Evolutionary conservation across 2,329 filamentous ascomycete species (phyloP).

Genomic region (Geosmithia putterillii): DNA sequence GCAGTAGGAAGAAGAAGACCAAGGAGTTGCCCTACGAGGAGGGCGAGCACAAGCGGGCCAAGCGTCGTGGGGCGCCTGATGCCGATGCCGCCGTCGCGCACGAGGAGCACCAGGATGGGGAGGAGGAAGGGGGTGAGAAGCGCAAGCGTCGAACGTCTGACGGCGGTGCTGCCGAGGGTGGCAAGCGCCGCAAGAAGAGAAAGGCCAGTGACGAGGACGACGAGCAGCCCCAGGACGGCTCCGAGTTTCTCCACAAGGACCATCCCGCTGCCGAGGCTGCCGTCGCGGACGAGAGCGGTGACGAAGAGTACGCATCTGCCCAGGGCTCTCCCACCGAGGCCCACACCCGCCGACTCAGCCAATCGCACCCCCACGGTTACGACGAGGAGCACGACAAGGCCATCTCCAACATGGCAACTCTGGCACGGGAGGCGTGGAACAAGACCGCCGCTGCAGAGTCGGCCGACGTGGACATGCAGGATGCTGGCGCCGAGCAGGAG

Average conservation of each 20-base stretch:
- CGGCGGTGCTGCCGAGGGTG: constrained; percentile 2
- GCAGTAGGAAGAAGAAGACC: constrained; percentile 10
- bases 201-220: constrained; percentile 11
- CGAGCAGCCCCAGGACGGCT: constrained; percentile 9
- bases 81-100: background rate
- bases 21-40: constrained; percentile 6
- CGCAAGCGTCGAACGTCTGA: constrained; percentile 2
- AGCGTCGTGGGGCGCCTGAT: background rate
- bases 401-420: constrained; percentile 7
- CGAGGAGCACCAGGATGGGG: background rate
- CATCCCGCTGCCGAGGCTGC: constrained; percentile 5
- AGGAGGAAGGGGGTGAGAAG: background rate
- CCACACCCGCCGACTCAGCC: constrained; percentile 12
- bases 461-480: constrained; percentile 5
- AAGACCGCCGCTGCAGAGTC: background rate
- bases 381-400: constrained; percentile 3
- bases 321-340: constrained; percentile 15
- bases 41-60: background rate
- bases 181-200: constrained; percentile 19
- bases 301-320: constrained; percentile 5
- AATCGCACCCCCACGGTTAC: constrained; percentile 11
- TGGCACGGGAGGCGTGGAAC: constrained; percentile 21
- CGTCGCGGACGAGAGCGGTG: constrained; percentile 9
- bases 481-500: constrained; percentile 1
- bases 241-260: constrained; percentile 7